Evolutionary conservation across 768 basidiomycete genomes (phyloP).

Genomic region (Ramaria rubella): DNA sequence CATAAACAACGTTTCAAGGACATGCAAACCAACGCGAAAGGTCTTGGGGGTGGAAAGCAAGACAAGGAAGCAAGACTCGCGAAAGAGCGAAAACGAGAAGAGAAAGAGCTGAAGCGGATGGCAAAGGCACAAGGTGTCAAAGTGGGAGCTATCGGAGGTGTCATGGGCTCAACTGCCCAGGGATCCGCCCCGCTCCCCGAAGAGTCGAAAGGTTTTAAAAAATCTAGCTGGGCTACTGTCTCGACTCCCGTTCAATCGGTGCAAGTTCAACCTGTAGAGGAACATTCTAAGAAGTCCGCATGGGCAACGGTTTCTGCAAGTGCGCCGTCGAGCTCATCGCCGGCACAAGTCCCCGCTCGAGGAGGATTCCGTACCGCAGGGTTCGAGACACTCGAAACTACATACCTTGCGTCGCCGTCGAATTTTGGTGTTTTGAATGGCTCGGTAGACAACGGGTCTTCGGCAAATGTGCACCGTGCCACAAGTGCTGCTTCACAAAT

Average conservation of each 20-base stretch:
- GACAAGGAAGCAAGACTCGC: conserved; percentile 64
- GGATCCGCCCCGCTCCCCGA: conserved; percentile 14
- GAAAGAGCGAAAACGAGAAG: conserved; percentile 80
- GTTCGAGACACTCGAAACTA: conserved; percentile 60
- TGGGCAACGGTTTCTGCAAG: conserved; percentile 18
- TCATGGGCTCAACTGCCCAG: conserved; percentile 13
- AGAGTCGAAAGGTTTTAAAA: conserved; percentile 31
- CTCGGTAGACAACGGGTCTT: conserved; percentile 12
- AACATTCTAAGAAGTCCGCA: conserved; percentile 5
- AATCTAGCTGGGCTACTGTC: conserved; percentile 46
- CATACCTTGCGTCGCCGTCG: conserved; percentile 15
- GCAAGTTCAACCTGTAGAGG: conserved; percentile 4
- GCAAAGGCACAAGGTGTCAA: conserved; percentile 78
- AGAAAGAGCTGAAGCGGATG: conserved; percentile 77
- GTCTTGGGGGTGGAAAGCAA: conserved; percentile 55
- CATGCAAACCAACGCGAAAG: conserved; percentile 59
- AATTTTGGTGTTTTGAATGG: neutral
- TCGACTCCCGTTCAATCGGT: conserved; percentile 17
- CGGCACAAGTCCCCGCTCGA: conserved; percentile 8
- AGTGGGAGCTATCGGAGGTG: conserved; percentile 22
- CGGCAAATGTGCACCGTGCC: no score
- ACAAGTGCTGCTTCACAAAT: neutral
- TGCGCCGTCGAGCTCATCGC: conserved; percentile 8
- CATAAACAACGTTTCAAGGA: conserved; percentile 78
- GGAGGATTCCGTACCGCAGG: conserved; percentile 52